Evolutionary conservation across 1,284 basidiomycete genomes (phyloP), one percentile per base, ranked within the genome.

Genomic region (Ustilago loliicola): DNA sequence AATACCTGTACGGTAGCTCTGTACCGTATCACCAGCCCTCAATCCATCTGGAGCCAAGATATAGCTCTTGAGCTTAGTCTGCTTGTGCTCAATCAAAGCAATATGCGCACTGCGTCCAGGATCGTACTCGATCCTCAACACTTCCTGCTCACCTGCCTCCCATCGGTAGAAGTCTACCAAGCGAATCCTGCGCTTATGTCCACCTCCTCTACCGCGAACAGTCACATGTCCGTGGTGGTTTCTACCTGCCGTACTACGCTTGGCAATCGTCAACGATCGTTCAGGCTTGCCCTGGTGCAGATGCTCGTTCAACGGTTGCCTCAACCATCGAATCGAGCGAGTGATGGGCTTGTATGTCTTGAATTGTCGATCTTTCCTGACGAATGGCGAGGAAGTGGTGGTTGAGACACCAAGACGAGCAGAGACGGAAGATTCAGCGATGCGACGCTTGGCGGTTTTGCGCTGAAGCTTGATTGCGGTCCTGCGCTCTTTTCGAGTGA

Each of bases 111-210:
- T 93, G 57, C 96, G 90, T 34, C 94, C 93, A 0, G 96, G 96
- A 88, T 99, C 96, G 86, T 98, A 99, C 88, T 99, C 96, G 81
- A 99, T 93, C 50, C 96, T 91, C 17, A 96, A 90, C 50, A 98
- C 95, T 78, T 94, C 92, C 85, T 95, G 93, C 48, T 92, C 89
- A 8, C 96, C 96, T 0, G 90, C 87, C 74, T 92, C 91, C 55
- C 91, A 88, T 17, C 87, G 66, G 62, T 90, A 89, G 85, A 97
- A 99, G 88, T 99, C 97, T 68, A 99, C 89, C 48, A 92, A 89
- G 30, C 97, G 91, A 76, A 98, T 91, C 42, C 97, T 91, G 66
- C 92, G 91, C 77, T 90, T 91, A 88, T 98, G 95, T 1, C 97
- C 97, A 15, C 97, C 96, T 34, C 97, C 96, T 30, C 93, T 90